Evolutionary conservation across 768 basidiomycete species (phyloP).

Genomic region (Pleurotus tuber-regium): DNA sequence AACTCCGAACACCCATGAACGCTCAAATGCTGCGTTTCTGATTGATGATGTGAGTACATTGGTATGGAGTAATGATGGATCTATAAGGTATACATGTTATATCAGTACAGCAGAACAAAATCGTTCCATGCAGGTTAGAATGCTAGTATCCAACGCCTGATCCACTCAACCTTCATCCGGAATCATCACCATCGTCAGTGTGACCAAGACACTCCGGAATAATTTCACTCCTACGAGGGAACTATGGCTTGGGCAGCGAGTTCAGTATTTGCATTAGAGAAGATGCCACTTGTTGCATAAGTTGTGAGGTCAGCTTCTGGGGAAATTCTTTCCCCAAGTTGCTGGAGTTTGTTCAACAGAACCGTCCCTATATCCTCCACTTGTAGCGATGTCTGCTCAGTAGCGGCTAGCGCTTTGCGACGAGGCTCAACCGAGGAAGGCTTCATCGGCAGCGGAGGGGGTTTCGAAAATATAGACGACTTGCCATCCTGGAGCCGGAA

Average conservation of each 20-base stretch:
- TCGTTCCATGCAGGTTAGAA: not conserved
- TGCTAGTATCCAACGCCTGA: no score
- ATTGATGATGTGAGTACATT: not conserved
- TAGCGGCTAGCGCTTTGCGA: not conserved
- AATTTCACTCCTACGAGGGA: not conserved
- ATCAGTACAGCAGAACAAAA: not conserved
- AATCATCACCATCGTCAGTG: no score
- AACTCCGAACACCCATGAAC: conserved; percentile 1
- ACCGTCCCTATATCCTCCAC: not conserved
- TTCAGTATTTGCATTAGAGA: no score
- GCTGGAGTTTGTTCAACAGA: conserved; percentile 4
- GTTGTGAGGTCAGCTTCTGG: no score
- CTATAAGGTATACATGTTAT: not conserved
- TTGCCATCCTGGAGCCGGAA: not conserved
- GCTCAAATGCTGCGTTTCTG: not conserved
- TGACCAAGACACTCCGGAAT: not conserved
- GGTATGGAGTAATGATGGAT: conserved; percentile 1
- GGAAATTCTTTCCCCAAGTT: not conserved
- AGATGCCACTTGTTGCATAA: no score
- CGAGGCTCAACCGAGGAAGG: not conserved
- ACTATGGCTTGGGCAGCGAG: no score
- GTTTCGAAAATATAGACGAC: conserved; percentile 11
- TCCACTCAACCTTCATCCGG: no score
- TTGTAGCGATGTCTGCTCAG: not conserved
- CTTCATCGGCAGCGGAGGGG: not conserved